These are phyloP conservation scores for Ophiocytium majus DNA, from an alignment of 352 stramenopile species.

Conservation along the genomic window DNA sequence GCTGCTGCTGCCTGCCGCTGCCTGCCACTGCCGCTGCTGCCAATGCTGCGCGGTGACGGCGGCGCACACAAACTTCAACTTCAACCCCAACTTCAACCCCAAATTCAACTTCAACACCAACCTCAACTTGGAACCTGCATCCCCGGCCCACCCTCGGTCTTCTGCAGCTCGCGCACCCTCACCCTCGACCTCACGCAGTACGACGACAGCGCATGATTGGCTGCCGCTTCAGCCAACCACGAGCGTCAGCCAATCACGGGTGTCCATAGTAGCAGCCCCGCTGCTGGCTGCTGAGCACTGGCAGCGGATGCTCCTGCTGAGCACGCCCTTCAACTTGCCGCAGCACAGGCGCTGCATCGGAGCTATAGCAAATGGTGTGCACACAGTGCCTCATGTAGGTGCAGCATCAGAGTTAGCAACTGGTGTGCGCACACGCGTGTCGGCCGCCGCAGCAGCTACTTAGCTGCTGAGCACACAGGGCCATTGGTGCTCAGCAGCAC, in stretches of 20 bases:
- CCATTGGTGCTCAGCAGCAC: too few relatives aligned
- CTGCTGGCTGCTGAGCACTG: not conserved
- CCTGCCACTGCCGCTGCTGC: not conserved
- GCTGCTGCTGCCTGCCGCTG: not conserved
- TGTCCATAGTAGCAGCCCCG: not conserved
- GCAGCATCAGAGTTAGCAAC: not conserved
- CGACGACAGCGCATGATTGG: conserved; percentile 19
- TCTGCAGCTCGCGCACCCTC: conserved; percentile 47
- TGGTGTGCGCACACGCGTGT: too few relatives aligned
- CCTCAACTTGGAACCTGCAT: not conserved
- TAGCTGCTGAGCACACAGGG: too few relatives aligned
- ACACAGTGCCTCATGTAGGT: not conserved
- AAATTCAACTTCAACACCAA: not conserved
- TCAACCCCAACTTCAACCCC: not conserved
- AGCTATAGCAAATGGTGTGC: not conserved
- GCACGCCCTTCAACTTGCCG: not conserved
- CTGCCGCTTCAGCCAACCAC: not conserved
- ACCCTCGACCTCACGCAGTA: conserved; percentile 55
- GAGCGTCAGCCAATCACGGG: not conserved
- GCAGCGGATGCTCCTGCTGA: not conserved
- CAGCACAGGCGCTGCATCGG: not conserved
- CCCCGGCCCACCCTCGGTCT: not conserved
- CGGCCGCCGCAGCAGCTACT: too few relatives aligned
- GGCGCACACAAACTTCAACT: not conserved
- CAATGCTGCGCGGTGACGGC: not conserved